These are phyloP conservation scores for Bipolaris zeicola DNA, from an alignment of 2,329 filamentous ascomycete genomes.

Conservation along the genomic window DNA sequence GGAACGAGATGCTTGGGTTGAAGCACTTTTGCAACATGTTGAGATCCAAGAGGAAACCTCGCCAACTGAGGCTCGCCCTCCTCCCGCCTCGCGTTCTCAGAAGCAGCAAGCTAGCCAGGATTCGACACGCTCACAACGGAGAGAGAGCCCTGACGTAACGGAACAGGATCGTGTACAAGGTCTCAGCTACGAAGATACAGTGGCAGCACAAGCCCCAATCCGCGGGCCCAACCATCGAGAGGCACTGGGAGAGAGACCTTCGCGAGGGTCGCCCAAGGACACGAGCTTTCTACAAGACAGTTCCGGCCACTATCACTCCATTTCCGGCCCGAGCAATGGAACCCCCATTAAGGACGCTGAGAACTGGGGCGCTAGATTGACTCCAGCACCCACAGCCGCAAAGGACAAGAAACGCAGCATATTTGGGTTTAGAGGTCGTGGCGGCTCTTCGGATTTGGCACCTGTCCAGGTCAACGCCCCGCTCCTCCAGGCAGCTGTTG, in stretches of 20 bases:
- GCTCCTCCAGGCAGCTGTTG: slow-evolving; percentile 22
- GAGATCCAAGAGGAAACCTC: slow-evolving; percentile 65
- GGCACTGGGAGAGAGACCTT: slow-evolving; percentile 24
- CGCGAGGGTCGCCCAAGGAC: slow-evolving; percentile 41
- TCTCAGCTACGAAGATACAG: slow-evolving; percentile 62
- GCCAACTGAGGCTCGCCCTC: slow-evolving; percentile 53
- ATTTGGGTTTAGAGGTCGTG: slow-evolving; percentile 67
- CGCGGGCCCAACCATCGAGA: slow-evolving; percentile 50
- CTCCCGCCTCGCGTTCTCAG: slow-evolving; percentile 45
- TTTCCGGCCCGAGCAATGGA: slow-evolving; percentile 85
- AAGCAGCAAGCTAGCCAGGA: slow-evolving; percentile 45
- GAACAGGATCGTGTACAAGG: slow-evolving; percentile 49
- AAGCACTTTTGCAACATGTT: slow-evolving; percentile 85
- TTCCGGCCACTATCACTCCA: slow-evolving; percentile 54
- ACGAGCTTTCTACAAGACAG: slow-evolving; percentile 42
- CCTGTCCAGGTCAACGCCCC: slow-evolving; percentile 39
- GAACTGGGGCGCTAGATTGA: slow-evolving; percentile 79
- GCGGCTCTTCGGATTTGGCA: slow-evolving; percentile 70
- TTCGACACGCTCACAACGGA: slow-evolving; percentile 33
- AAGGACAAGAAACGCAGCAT: slow-evolving; percentile 82
- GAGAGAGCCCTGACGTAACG: slow-evolving; percentile 49
- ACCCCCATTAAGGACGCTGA: slow-evolving; percentile 80
- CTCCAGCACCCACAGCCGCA: slow-evolving; percentile 54
- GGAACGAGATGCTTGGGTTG: slow-evolving; percentile 93
- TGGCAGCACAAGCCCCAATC: slow-evolving; percentile 63